Base-by-base conservation (phyloP, 257 asterid species). In the Petunia axillaris region DNA sequence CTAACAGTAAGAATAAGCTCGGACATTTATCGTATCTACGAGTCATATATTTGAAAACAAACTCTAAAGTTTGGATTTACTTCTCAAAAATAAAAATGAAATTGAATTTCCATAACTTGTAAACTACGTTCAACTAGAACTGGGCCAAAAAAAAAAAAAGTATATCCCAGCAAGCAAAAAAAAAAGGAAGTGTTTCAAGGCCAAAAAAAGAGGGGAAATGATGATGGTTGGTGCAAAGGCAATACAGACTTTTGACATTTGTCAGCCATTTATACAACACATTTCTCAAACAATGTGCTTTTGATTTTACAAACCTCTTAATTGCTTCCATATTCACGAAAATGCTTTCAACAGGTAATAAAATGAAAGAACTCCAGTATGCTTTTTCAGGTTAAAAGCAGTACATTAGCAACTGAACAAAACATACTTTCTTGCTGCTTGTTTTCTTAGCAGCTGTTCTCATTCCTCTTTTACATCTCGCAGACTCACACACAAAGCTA, bases 391-490 rank as follows among this genome's bases (percentile, higher is more conserved):
- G 70, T 64, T 64, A 64, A 25, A 64, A 64, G 4, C 70, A 64
- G 70, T 37, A 4, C 1, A 2, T 0, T 64, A 64, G 46, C 16
- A 36, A 64, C 71, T 38, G 46, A 64, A 25, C 2, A 38, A 25
- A n/a, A 36, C 68, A 35, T 4, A 63, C 8, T 36, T 0, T 63
- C 10, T 63, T 63, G 68, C 8, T 0, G 0, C 41, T 63, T 63
- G 68, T 40, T 63, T 35, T 63, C 67, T 62, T 62, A 62, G 67
- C 67, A 36, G 67, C 67, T 62, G n/a, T 62, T 40, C 43, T 62
- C 0, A 63, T 63, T 63, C 43, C 68, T 63, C 43, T 62, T 62
- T 62, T 25, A 62, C 0, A 62, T 62, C 39, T 62, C 68, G 0
- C n/a, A 63, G 3, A 63, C 39, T 62, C 68, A 0, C n/a, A 63